Evolutionary conservation across 1,284 basidiomycete genomes (phyloP), one percentile per base, ranked within the genome.

Genomic region (Tranzscheliella williamsii): DNA sequence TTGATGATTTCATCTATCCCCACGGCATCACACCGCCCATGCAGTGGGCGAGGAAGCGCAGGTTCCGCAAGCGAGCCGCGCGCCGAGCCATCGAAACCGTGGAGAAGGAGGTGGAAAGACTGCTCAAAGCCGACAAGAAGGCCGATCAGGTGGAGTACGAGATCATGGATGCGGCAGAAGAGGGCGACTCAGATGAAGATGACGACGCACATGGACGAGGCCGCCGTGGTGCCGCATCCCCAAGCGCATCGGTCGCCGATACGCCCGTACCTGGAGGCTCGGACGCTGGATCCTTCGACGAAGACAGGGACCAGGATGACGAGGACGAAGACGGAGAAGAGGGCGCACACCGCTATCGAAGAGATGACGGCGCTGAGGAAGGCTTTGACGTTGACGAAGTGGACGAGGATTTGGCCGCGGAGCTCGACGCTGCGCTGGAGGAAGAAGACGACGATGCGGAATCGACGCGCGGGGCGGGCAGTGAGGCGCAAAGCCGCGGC

Each of bases 1-100:
- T 94, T 24, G 91, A 96, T 66, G 94, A 97, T 67, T 97, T 93
- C 78, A 90, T 97, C 53, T 99, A 90, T 86, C 92, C 90, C 0
- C 94, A 98, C 72, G 95, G 95, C 5, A 83, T 98, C 46, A 96
- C 93, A 0, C 94, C 94, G 36, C 95, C 95, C 7, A 80, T 99
- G 65, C 85, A 89, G 49, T 87, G 93, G 77, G 91, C 87, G 26
- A 85, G 95, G 37, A 96, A 97, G 79, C 85, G 95, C 22, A 82
- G 95, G 30, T 98, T 97, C 79, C 84, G 94, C 53, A 95, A 93
- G 78, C 83, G 92, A 38, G 85, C 91, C 27, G 91, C 91, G 73
- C 84, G 85, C 76, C 81, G 90, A 85, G 91, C 91, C 1, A 97
- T 97, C 64, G 93, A 97, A 80, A 93, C 90, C 24, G 92, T 97